Percentiles rank a stretch among this genome's conserved stretches.
These are phyloP conservation scores for Stramenopiles sp. DNA, from an alignment of 352 stramenopile species.

Conservation along the genomic window DNA sequence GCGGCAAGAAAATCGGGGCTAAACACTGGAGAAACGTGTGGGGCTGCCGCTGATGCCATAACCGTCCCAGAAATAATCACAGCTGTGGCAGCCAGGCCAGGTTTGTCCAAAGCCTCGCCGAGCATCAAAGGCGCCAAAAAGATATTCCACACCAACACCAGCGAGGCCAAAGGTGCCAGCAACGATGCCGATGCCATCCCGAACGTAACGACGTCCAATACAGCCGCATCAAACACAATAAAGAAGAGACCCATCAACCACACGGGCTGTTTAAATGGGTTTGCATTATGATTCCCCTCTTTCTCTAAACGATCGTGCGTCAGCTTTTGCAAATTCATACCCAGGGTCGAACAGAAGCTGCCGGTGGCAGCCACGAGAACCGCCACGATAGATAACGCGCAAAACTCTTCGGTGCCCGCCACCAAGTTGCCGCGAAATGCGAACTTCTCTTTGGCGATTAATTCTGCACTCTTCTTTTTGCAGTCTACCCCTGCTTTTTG, in stretches of 20 bases:
- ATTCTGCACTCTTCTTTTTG: too few relatives aligned
- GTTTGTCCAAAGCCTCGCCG: constrained; percentile 29
- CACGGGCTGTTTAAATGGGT: constrained; percentile 37
- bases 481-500: too few relatives aligned
- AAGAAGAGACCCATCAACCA: constrained; percentile 56
- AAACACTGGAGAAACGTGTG: background rate
- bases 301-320: background rate
- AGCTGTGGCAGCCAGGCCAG: background rate
- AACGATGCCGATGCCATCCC: constrained; percentile 66
- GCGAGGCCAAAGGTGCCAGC: constrained; percentile 53
- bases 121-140: constrained; percentile 65
- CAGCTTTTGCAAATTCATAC: background rate
- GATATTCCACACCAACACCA: constrained; percentile 72
- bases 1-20: background rate
- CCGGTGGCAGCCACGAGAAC: background rate
- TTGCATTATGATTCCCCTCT: background rate
- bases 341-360: background rate
- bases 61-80: background rate
- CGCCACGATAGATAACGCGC: background rate
- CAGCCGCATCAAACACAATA: constrained; percentile 48
- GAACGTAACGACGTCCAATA: constrained; percentile 69
- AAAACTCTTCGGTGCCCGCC: background rate
- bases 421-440: background rate
- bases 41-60: background rate
- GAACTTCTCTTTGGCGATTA: background rate